Evolutionary conservation across 2,329 filamentous ascomycete species (phyloP), one percentile per base, ranked within the genome.

Genomic region (Clarireedia paspali): DNA sequence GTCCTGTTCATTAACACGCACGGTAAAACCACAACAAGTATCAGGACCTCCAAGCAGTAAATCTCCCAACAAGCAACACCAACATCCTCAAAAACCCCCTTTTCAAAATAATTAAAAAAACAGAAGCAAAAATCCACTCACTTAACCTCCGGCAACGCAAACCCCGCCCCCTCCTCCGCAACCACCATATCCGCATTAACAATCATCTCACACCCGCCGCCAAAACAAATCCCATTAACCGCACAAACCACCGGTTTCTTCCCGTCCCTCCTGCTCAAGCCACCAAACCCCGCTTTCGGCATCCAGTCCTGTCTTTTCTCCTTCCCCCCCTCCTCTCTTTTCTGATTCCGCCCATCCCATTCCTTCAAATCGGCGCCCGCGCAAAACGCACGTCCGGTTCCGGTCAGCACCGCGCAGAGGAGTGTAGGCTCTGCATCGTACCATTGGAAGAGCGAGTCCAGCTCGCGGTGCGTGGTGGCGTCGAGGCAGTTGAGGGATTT

Each of bases 231-330:
- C 6, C 88, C 88, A 66, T 91, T 89, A 20, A 91, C 85, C 1
- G 88, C 88, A 1, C 84, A 86, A 27, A 92, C 79, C 55, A 92
- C 77, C 5, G 88, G 88, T 66, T 92, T 92, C 70, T 82, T 83
- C 48, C 87, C 87, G 5, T 71, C 69, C 26, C 87, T 77, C 60
- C 87, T 83, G 53, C 80, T 83, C 34, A 91, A 71, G 0, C 80
- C 86, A 24, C 82, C 85, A 58, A 89, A 87, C 1, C 85, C 86
- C 2, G 73, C 70, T 0, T 73, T 64, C 0, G 73, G 62, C 15
- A 50, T 39, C 3, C 26, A 27, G 4, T 56, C 27, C 12, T 30
- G 12, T 46, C 48, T 5, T 47, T 30, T 9, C 6, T 3, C 2
- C 2, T 1, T 3, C 20, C 20, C 20, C 20, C 20, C 20, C 20